Evolutionary conservation across 352 stramenopile species (phyloP).

Genomic region (Pythium graminicola): DNA sequence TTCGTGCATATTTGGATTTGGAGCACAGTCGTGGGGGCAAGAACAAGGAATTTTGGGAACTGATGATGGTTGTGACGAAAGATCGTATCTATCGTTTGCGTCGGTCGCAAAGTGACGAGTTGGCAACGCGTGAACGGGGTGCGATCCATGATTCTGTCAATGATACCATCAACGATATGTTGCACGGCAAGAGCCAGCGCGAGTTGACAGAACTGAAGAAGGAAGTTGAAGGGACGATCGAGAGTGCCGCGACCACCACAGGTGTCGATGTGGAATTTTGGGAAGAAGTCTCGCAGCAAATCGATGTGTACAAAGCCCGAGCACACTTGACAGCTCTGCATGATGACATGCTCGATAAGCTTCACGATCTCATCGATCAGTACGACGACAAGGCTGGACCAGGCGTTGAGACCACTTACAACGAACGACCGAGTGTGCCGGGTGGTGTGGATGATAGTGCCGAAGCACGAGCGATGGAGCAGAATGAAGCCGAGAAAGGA

Average conservation of each 20-base stretch:
- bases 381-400: conserved; percentile 51
- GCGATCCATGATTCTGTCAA: conserved; percentile 85
- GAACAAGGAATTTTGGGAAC: conserved; percentile 83
- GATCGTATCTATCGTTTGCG: conserved; percentile 61
- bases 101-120: conserved; percentile 52
- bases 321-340: conserved; percentile 86
- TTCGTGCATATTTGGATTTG: conserved; percentile 89
- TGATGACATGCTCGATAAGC: conserved; percentile 90
- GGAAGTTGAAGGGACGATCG: conserved; percentile 68
- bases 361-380: conserved; percentile 88
- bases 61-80: conserved; percentile 73
- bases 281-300: conserved; percentile 89
- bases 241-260: conserved; percentile 34
- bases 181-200: conserved; percentile 64
- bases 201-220: conserved; percentile 44
- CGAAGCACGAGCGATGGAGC: conserved; percentile 61
- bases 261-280: conserved; percentile 93
- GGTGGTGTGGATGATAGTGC: conserved; percentile 45
- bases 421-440: conserved; percentile 8
- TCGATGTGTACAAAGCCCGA: conserved; percentile 90
- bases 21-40: conserved; percentile 45
- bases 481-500: conserved; percentile 47
- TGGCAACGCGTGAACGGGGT: conserved; percentile 43
- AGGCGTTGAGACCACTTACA: conserved; percentile 21
- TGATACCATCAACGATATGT: conserved; percentile 86